Conservation (phyloP, 495 filamentous ascomycete genomes). For the Amniculicola lignicola region DNA sequence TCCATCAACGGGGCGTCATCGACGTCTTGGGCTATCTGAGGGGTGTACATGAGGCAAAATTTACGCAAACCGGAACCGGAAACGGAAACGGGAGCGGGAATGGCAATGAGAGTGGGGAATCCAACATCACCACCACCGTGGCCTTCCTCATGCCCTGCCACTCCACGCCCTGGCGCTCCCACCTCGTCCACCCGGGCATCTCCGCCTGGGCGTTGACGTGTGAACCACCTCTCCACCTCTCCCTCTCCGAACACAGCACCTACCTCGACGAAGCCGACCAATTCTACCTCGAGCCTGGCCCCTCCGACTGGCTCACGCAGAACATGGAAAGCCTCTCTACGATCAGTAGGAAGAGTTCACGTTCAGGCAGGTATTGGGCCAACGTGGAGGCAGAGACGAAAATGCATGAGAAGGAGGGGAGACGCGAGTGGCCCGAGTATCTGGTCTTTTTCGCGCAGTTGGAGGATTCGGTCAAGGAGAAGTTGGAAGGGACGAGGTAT, state of each 20-base stretch:
- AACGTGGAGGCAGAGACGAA: slow-evolving; percentile 24
- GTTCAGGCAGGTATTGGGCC: slow-evolving; percentile 26
- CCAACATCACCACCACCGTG: slow-evolving; percentile 55
- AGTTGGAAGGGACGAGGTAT: slow-evolving; percentile 59
- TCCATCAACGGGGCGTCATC: slow-evolving; percentile 76
- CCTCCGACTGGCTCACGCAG: slow-evolving; percentile 55
- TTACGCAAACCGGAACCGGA: too few species aligned
- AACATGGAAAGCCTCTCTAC: slow-evolving; percentile 46
- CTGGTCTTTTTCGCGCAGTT: slow-evolving; percentile 64
- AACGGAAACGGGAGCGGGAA: too few species aligned
- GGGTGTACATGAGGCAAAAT: slow-evolving; percentile 55
- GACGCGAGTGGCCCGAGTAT: slow-evolving; percentile 57
- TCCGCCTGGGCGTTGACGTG: slow-evolving; percentile 85
- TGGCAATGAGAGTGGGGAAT: background rate
- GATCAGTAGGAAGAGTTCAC: slow-evolving; percentile 8
- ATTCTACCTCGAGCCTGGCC: slow-evolving; percentile 65
- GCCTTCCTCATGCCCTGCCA: slow-evolving; percentile 98
- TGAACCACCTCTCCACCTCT: slow-evolving; percentile 76
- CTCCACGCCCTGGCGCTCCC: slow-evolving; percentile 92
- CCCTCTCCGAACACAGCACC: slow-evolving; percentile 50
- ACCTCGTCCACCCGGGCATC: slow-evolving; percentile 70
- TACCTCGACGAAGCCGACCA: slow-evolving; percentile 89
- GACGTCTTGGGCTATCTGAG: slow-evolving; percentile 72
- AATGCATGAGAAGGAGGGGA: slow-evolving; percentile 31
- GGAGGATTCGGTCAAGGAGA: slow-evolving; percentile 49